Evolutionary conservation across 345 rosid species (phyloP).

Genomic region (Eucalyptus polybractea): DNA sequence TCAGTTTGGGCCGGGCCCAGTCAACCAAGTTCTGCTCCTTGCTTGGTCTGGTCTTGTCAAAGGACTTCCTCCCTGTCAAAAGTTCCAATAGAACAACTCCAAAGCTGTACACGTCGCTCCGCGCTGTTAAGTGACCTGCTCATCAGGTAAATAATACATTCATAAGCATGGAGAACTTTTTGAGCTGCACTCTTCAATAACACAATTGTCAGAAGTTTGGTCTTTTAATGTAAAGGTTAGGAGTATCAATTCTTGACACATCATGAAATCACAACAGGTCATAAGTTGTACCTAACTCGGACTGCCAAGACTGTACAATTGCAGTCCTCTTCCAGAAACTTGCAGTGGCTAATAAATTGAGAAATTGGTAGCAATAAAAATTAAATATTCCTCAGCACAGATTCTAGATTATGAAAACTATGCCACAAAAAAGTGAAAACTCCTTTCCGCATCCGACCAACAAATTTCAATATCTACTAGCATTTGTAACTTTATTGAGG

Average conservation of each 20-base stretch:
- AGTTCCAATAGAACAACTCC: slow-evolving; percentile 95
- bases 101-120: slow-evolving; percentile 94
- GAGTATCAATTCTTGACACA: background rate
- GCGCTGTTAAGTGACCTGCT: slow-evolving; percentile 89
- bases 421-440: background rate
- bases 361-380: background rate
- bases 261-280: background rate
- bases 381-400: background rate
- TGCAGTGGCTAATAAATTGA: background rate
- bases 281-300: background rate
- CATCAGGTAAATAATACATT: slow-evolving; percentile 1
- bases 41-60: slow-evolving; percentile 92
- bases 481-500: background rate
- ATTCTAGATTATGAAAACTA: background rate
- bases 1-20: slow-evolving; percentile 97
- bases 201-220: background rate
- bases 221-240: background rate
- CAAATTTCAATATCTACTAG: background rate
- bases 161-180: background rate
- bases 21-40: slow-evolving; percentile 95
- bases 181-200: background rate
- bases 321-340: background rate
- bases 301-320: background rate
- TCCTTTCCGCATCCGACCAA: background rate
- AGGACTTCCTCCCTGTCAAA: slow-evolving; percentile 83